Conservation (phyloP, 345 rosid species). For the Lepidium sativum region DNA sequence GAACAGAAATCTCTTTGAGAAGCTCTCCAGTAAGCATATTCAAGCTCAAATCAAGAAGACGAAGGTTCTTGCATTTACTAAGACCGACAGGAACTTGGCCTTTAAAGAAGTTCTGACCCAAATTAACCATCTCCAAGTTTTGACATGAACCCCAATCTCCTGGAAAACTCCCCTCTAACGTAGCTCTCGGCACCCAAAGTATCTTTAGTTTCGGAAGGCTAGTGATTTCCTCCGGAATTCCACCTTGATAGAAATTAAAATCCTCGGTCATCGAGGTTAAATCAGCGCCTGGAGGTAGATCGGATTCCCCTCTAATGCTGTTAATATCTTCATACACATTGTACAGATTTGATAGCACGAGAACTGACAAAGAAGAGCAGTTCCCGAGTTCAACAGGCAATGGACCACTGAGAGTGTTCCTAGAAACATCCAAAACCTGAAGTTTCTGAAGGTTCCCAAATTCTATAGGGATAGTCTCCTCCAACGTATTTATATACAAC, state of each 20-base stretch:
- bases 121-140: constrained; percentile 68
- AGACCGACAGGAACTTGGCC: constrained; percentile 50
- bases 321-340: constrained; percentile 37
- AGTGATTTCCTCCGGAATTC: constrained; percentile 46
- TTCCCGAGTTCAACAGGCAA: constrained; percentile 73
- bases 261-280: constrained; percentile 43
- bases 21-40: constrained; percentile 63
- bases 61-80: constrained; percentile 53
- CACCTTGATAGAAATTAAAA: constrained; percentile 74
- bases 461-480: constrained; percentile 58
- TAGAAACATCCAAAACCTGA: constrained; percentile 79
- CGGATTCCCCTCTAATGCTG: constrained; percentile 28
- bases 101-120: constrained; percentile 61
- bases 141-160: constrained; percentile 68
- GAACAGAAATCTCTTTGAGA: constrained; percentile 43
- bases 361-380: constrained; percentile 56
- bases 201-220: constrained; percentile 62
- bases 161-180: constrained; percentile 53
- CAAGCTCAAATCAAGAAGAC: constrained; percentile 60
- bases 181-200: constrained; percentile 85
- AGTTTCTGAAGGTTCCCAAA: constrained; percentile 68
- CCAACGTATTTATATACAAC: constrained; percentile 65
- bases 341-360: constrained; percentile 61
- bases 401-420: constrained; percentile 67
- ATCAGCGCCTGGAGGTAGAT: constrained; percentile 27